Evolutionary conservation across 768 basidiomycete genomes (phyloP).

Genomic region (Calocybe gangraenosa): DNA sequence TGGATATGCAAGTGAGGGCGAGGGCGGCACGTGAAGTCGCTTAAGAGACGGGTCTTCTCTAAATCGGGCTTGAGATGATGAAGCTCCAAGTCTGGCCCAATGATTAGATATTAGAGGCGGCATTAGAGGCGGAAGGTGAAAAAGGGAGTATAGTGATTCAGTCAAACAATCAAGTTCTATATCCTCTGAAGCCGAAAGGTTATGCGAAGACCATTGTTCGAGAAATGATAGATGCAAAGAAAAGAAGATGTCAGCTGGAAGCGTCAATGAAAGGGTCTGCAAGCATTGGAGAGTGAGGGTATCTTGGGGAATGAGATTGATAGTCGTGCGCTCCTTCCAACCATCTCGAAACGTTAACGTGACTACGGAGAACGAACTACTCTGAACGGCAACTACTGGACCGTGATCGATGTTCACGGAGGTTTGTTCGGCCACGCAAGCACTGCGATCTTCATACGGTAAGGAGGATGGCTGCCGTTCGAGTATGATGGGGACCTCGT

Average conservation of each 20-base stretch:
- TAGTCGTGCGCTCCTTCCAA: conserved; percentile 36
- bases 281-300: conserved; percentile 55
- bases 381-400: conserved; percentile 40
- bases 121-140: conserved; percentile 32
- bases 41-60: conserved; percentile 57
- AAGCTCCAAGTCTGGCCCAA: conserved; percentile 48
- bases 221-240: conserved; percentile 53
- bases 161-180: conserved; percentile 56
- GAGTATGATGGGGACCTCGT: conserved; percentile 36
- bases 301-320: conserved; percentile 56
- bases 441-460: conserved; percentile 7
- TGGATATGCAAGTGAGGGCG: conserved; percentile 18
- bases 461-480: conserved; percentile 15
- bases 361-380: conserved; percentile 47
- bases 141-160: conserved; percentile 43
- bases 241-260: conserved; percentile 56
- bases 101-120: conserved; percentile 20
- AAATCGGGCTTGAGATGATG: conserved; percentile 43
- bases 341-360: conserved; percentile 54
- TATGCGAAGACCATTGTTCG: conserved; percentile 46
- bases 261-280: conserved; percentile 54
- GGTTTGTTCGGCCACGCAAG: conserved; percentile 16
- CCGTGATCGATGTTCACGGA: conserved; percentile 21
- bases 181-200: conserved; percentile 38
- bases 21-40: conserved; percentile 31